phyloP scores from a whole-genome alignment of 1,284 basidiomycete species.

The Sanghuangporus baumii region DNA sequence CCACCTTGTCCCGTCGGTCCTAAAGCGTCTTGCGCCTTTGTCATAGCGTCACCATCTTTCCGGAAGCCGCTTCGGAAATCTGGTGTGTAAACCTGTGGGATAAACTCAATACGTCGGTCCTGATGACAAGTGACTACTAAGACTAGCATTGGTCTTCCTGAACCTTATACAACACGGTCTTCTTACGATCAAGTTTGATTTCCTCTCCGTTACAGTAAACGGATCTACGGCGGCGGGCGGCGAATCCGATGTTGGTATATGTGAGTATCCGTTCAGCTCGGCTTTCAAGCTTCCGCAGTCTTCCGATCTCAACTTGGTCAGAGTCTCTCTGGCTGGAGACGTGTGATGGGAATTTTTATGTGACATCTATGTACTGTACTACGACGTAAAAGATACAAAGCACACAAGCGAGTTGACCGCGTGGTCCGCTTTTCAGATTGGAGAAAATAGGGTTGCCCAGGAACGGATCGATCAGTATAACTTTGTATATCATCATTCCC shows the following conservation, averaged over 20 bases:
- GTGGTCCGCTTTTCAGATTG: background rate
- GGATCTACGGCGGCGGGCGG: background rate
- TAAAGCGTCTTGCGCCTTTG: too few relatives aligned
- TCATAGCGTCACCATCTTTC: too few relatives aligned
- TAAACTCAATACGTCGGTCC: background rate
- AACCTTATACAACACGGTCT: background rate
- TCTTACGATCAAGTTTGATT: background rate
- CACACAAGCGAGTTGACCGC: background rate
- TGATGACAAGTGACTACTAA: background rate
- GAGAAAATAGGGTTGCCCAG: constrained; percentile 1
- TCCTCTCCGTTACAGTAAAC: background rate
- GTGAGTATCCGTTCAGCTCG: background rate
- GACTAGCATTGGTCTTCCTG: background rate
- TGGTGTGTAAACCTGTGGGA: background rate
- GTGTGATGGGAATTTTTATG: background rate
- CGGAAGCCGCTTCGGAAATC: background rate
- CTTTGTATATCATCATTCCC: background rate
- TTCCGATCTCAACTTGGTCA: background rate
- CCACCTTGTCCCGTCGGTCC: too few relatives aligned
- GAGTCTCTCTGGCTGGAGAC: too few relatives aligned
- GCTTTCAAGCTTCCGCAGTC: background rate
- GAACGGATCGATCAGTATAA: background rate
- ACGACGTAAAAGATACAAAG: background rate
- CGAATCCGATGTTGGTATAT: background rate
- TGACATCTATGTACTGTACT: background rate